Base-by-base conservation (phyloP, 2,329 filamentous ascomycete species). In the Ophiostoma sp. region DNA sequence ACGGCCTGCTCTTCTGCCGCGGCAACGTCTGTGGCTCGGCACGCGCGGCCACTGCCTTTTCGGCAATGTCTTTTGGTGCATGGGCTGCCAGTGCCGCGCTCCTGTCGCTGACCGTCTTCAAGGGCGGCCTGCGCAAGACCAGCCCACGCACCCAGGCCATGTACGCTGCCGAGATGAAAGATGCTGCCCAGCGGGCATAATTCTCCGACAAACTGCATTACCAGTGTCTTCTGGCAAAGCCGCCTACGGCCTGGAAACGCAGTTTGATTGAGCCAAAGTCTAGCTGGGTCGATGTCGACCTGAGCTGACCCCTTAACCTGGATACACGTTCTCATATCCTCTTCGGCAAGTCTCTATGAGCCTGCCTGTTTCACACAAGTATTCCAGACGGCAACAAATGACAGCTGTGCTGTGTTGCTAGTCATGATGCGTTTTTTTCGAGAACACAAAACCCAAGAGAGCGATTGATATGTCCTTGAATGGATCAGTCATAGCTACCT, bases 21-120 rank as follows among this genome's bases (percentile, higher is more conserved):
- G 86, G 85, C 58, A 78, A 78, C 49, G 83, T 87, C 40, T 89
- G 86, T 77, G 78, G 78, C 38, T 80, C 83, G 12, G 84, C 84
- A 55, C 82, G 82, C 27, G 83, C 84, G 60, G 80, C 82, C 69
- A 80, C 82, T n/a, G 83, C 81, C 58, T 80, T 87, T 65, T 81
- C 83, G 18, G 81, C 84, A 12, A 78, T 83, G 67, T 79, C 81
- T 70, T 88, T 85, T 74, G 73, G 80, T 27, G 76, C 82, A 11
- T 89, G 86, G 86, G 77, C 78, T 44, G 81, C 75, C 42, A 83
- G 82, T 3, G 78, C 81, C 11, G 77, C 78, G 42, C 72, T 87
- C 45, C 76, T 80, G 41, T 80, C 77, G 70, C 78, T 81, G 72
- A 79, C 83, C 5, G 73, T 84, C 58, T 81, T 86, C 74, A 79